These are phyloP conservation scores for Trametes coccinea DNA, from an alignment of 768 basidiomycete species.

Conservation along the genomic window DNA sequence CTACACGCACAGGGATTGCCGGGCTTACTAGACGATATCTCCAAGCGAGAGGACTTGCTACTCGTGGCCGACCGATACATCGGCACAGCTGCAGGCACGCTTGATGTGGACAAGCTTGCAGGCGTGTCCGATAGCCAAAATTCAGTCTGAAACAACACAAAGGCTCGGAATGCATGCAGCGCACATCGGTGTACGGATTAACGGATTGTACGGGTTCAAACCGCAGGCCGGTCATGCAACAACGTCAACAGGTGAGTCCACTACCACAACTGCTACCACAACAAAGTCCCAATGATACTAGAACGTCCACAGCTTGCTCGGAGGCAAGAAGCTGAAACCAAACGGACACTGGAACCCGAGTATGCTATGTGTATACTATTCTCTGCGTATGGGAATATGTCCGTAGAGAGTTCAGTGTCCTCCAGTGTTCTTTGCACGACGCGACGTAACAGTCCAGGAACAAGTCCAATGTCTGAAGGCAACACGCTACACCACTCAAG, in stretches of 20 bases:
- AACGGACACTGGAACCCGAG: background rate
- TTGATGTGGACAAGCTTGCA: constrained; percentile 8
- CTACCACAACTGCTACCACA: background rate
- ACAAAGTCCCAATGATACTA: background rate
- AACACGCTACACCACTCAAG: background rate
- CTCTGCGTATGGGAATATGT: background rate
- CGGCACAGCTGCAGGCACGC: constrained; percentile 7
- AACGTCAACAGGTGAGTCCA: background rate
- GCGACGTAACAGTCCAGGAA: background rate
- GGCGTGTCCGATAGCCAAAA: background rate
- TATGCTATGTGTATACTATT: background rate
- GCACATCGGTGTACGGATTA: too few species aligned
- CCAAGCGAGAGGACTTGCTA: constrained; percentile 5
- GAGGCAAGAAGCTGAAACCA: background rate
- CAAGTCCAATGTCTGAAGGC: background rate
- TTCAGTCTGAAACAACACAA: too few species aligned
- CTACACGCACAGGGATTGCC: too few species aligned
- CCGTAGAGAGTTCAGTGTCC: background rate
- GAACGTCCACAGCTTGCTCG: background rate
- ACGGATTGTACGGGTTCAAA: too few species aligned
- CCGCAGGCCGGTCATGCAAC: background rate
- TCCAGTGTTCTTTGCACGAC: background rate
- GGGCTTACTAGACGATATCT: too few species aligned
- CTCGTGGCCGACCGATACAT: constrained; percentile 24
- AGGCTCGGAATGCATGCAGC: too few species aligned